These are phyloP conservation scores for Candida tibetensis DNA, from an alignment of 805 yeast genomes.

Conservation along the genomic window DNA sequence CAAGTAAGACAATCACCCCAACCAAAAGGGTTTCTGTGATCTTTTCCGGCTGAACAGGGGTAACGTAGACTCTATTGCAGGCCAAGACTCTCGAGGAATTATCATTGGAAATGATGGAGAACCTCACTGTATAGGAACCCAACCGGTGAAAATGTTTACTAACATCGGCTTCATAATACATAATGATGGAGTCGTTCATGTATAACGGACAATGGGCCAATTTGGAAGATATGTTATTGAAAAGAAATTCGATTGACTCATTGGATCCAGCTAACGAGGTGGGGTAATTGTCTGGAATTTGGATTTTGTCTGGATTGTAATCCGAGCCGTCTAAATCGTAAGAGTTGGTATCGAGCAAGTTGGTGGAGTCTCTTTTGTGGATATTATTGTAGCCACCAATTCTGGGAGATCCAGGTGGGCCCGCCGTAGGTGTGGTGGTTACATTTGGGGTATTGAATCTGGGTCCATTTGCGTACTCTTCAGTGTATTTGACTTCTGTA, in stretches of 20 bases:
- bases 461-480: constrained; percentile 24
- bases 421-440: background rate
- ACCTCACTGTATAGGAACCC: constrained; percentile 45
- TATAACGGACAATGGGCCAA: constrained; percentile 36
- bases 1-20: constrained; percentile 38
- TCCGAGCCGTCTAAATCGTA: background rate
- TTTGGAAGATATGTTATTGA: constrained; percentile 4
- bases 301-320: background rate
- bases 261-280: constrained; percentile 10
- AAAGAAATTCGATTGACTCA: constrained; percentile 7
- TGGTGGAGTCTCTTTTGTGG: background rate
- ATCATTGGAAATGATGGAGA: constrained; percentile 43
- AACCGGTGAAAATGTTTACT: constrained; percentile 36
- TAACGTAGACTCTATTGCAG: constrained; percentile 47
- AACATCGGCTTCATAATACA: constrained; percentile 40
- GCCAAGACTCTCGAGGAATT: constrained; percentile 37
- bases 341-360: background rate
- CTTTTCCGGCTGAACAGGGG: constrained; percentile 40
- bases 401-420: background rate
- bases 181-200: constrained; percentile 33
- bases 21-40: constrained; percentile 35
- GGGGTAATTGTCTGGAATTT: background rate
- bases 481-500: constrained; percentile 36
- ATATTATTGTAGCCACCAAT: background rate
- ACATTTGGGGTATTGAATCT: constrained; percentile 15